Percentiles rank a stretch among this genome's conserved stretches.
phyloP scores from a whole-genome alignment of 345 rosid genomes.

The Syzygium jambos region DNA sequence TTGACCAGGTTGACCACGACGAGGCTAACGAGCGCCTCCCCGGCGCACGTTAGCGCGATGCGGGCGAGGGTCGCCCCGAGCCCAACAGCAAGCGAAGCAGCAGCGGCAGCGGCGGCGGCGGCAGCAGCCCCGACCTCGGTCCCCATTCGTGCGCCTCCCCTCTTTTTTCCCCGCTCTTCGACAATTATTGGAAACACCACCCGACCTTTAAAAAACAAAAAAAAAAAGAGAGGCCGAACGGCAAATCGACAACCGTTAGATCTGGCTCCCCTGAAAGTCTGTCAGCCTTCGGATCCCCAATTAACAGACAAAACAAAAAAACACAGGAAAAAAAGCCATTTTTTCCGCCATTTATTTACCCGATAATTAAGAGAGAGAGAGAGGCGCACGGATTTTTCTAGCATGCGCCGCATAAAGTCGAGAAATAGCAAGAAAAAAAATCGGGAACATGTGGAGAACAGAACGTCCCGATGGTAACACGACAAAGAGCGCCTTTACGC shows the following conservation, averaged over 20 bases:
- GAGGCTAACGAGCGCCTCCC: constrained; percentile 33
- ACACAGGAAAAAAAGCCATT: rapidly evolving
- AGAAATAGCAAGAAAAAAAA: neutral
- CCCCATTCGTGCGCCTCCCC: constrained; percentile 21
- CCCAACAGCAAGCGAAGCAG: neutral
- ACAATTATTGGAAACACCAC: neutral
- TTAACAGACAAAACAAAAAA: neutral
- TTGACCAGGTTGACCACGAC: constrained; percentile 32
- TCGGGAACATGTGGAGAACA: neutral
- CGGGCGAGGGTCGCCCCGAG: constrained; percentile 17
- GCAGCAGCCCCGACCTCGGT: constrained; percentile 4
- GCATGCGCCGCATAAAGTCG: neutral
- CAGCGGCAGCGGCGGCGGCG: neutral
- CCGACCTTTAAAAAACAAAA: neutral
- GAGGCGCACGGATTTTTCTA: neutral
- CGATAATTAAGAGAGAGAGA: neutral
- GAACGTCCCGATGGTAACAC: neutral
- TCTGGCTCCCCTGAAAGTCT: neutral
- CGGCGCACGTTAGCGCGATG: constrained; percentile 43
- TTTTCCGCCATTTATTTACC: neutral
- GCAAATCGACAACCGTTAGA: constrained; percentile 9
- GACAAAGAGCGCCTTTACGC: neutral
- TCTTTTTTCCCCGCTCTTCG: neutral
- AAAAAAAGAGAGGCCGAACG: no score
- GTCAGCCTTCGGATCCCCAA: neutral